phyloP scores from a whole-genome alignment of 768 basidiomycete genomes.

The Mycena haematopus region DNA sequence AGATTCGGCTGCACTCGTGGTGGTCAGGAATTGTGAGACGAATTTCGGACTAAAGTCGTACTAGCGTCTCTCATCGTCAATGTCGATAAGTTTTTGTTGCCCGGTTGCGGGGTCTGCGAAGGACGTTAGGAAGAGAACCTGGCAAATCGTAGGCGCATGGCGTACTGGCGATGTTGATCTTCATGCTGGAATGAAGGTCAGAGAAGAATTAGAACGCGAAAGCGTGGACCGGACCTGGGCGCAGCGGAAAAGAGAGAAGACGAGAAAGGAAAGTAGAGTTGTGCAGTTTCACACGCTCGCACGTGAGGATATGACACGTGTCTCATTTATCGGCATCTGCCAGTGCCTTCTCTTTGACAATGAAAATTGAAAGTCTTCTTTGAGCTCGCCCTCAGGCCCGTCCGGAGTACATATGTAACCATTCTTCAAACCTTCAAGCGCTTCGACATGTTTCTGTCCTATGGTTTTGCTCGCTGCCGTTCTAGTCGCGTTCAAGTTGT shows the following conservation, averaged over 20 bases:
- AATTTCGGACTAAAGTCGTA: conserved; percentile 43
- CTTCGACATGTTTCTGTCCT: no score
- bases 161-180: conserved; percentile 97
- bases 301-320: no score
- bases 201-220: neutral
- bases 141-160: conserved; percentile 28
- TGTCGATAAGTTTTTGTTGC: conserved; percentile 93
- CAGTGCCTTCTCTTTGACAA: no score
- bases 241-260: conserved; percentile 2
- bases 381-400: no score
- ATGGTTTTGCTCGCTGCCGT: no score
- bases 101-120: conserved; percentile 91
- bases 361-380: no score
- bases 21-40: conserved; percentile 2
- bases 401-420: no score
- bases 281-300: no score
- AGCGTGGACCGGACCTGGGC: conserved; percentile 6
- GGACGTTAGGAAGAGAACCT: conserved; percentile 28
- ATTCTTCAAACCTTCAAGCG: no score
- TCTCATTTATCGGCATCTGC: no score
- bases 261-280: neutral
- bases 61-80: conserved; percentile 91
- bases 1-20: conserved; percentile 70
- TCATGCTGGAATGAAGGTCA: conserved; percentile 66
- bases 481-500: no score